phyloP scores from a whole-genome alignment of 257 asterid species.

The Lantana camara region DNA sequence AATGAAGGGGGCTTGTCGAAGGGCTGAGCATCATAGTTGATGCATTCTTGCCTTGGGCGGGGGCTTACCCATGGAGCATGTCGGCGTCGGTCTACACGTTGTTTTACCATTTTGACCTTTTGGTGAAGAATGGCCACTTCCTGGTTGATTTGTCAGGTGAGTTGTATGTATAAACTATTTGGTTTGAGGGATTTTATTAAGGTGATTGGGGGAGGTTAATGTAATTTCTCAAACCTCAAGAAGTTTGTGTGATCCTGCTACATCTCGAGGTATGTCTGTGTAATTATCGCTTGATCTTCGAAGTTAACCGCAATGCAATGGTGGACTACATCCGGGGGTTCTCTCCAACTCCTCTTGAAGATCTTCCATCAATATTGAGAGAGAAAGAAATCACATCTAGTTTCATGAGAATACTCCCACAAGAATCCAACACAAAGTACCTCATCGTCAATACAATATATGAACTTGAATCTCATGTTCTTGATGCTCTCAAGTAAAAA shows the following conservation, averaged over 20 bases:
- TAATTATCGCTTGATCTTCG: too few relatives aligned
- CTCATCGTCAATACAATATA: slow-evolving; percentile 47
- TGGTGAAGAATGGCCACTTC: slow-evolving; percentile 42
- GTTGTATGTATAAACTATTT: too few relatives aligned
- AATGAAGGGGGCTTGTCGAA: slow-evolving; percentile 49
- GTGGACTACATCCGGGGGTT: slow-evolving; percentile 60
- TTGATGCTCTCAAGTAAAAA: slow-evolving; percentile 36
- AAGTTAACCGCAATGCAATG: slow-evolving; percentile 42
- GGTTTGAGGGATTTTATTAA: too few relatives aligned
- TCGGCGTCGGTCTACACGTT: slow-evolving; percentile 49
- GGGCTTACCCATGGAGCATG: slow-evolving; percentile 51
- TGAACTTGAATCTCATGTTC: slow-evolving; percentile 47
- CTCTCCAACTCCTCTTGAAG: slow-evolving; percentile 38
- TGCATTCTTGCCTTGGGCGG: slow-evolving; percentile 39
- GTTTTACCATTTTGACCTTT: slow-evolving; percentile 41
- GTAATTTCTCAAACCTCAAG: too few relatives aligned
- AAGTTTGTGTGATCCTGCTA: too few relatives aligned
- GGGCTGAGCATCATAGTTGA: slow-evolving; percentile 42
- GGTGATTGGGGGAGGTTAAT: too few relatives aligned
- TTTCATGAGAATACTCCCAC: slow-evolving; percentile 3
- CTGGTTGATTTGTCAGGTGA: slow-evolving; percentile 38
- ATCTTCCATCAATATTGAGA: slow-evolving; percentile 37
- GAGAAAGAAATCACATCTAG: neutral
- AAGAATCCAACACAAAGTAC: slow-evolving; percentile 25
- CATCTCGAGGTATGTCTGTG: too few relatives aligned